A percentile compares a stretch with the other conserved stretches of the same genome.
Conservation (phyloP, 2,329 filamentous ascomycete species). For the Microsporum audouinii region DNA sequence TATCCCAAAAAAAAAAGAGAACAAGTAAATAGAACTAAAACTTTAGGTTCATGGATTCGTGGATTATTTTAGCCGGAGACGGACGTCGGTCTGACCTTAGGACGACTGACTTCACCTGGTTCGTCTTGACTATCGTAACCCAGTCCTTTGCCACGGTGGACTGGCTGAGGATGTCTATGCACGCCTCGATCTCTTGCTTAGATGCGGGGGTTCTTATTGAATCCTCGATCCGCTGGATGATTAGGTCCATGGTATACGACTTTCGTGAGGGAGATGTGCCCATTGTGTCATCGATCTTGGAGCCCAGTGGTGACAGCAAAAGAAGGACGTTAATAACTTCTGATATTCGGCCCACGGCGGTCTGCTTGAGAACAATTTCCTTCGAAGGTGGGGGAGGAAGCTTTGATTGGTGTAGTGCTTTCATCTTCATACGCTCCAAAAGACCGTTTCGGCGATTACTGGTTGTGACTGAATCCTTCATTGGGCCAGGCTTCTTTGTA, state of each 20-base stretch:
- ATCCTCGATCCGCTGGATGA: constrained; percentile 56
- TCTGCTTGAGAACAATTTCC: constrained; percentile 48
- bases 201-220: constrained; percentile 47
- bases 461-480: constrained; percentile 19
- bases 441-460: constrained; percentile 47
- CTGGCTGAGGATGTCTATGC: constrained; percentile 38
- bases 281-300: constrained; percentile 20
- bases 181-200: constrained; percentile 37
- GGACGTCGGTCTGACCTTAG: constrained; percentile 22
- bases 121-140: constrained; percentile 39
- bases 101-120: constrained; percentile 36
- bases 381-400: constrained; percentile 37
- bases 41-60: not conserved
- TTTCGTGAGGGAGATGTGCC: constrained; percentile 40
- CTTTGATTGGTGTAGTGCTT: constrained; percentile 46
- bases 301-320: constrained; percentile 42
- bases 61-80: not conserved
- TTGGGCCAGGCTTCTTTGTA: constrained; percentile 10
- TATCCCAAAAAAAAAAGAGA: not conserved
- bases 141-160: constrained; percentile 40
- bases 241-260: constrained; percentile 53
- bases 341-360: constrained; percentile 55
- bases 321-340: constrained; percentile 57
- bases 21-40: not conserved
- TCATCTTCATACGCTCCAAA: constrained; percentile 63